Base-by-base conservation (phyloP, 2,329 filamentous ascomycete species). In the Cylindrodendrum hubeiense region DNA sequence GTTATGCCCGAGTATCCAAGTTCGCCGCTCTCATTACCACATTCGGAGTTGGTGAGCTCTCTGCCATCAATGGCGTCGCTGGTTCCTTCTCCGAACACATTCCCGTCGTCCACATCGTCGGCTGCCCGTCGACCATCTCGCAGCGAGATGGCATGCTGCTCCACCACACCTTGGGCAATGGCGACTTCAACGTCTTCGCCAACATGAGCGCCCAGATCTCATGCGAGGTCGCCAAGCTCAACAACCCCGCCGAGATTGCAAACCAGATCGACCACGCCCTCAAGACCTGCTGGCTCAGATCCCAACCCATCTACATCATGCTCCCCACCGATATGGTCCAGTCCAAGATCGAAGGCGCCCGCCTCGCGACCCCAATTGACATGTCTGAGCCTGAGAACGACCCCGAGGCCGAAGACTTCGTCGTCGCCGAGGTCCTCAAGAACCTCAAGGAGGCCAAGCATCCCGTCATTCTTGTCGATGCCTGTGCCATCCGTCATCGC, bases 141-240 rank as follows among this genome's bases (percentile, higher is more conserved):
- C 83, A 86, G 76, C 79, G 79, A 51, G 79, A 82, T 56, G 81
- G 81, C 69, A 83, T 84, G 80, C 78, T 85, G 34, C 79, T 86
- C 33, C 90, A 93, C 73, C 91, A 93, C 78, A 93, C 91, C 0
- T 87, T 93, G 2, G 90, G 89, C 60, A 92, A 93, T 71, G 91
- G 93, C 64, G 91, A 97, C 80, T 97, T 93, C 80, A 90, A 92
- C 66, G 92, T 94, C 59, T 97, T 97, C 78, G 86, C 89, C 71
- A 88, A 93, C 75, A 97, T 97, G 91, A 92, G 86, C 77, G 83
- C 86, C 50, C 80, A 89, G 54, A 89, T 97, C 71, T 93, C 93
- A 1, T 92, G 90, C 76, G 88, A 89, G 22, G 85, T 92, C 41
- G 89, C 91, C 58, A 90, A 91, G 72, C 85, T 97, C 61, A 90